Evolutionary conservation across 73 alveolate species (phyloP), one percentile per base, ranked within the genome.

Genomic region (Symbiodinium pilosum): DNA sequence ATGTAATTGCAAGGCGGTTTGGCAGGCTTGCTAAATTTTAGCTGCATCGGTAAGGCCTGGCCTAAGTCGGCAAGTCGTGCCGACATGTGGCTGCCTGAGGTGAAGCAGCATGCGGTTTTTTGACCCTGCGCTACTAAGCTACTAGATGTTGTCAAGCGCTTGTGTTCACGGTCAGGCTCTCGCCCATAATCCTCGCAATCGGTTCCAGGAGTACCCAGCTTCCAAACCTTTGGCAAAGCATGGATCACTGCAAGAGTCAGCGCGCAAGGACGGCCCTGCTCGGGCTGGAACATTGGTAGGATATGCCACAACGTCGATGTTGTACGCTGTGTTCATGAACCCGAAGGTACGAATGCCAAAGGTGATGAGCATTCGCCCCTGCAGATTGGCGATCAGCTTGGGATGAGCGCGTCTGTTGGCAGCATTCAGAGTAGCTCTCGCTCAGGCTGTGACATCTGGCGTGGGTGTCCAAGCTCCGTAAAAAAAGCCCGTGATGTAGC

Each of bases 281-380:
- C 26, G 30, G 95, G 43, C 30, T 36, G 40, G 71, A 5, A 41
- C 97, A 43, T 91, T 91, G 97, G 97, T 91, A 34, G 97, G 97
- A 42, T 91, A 84, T 24, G 97, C 97, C 30, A 91, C 81, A 41
- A 91, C 77, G 41, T 91, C 97, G 54, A 91, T 91, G 88, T 91
- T 91, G 97, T 91, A 91, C 89, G 68, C 97, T 1, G 97, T 91
- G 88, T 91, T 91, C 97, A 91, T 91, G 39, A n/a, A 43, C 18
- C 97, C 97, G 51, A 91, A 91, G 56, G 97, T 91, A 26, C 97
- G 97, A 54, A 91, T 18, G 88, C 97, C 97, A 21, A 91, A 91
- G 56, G 97, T 91, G 64, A 91, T 68, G 24, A 91, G 77, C n/a
- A 86, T 91, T 32, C 77, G 14, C 81, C 39, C 88, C 95, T 47